Percentiles rank a stretch among this genome's conserved stretches.
Conservation (phyloP, 257 asterid genomes). For the Solanum etuberosum region DNA sequence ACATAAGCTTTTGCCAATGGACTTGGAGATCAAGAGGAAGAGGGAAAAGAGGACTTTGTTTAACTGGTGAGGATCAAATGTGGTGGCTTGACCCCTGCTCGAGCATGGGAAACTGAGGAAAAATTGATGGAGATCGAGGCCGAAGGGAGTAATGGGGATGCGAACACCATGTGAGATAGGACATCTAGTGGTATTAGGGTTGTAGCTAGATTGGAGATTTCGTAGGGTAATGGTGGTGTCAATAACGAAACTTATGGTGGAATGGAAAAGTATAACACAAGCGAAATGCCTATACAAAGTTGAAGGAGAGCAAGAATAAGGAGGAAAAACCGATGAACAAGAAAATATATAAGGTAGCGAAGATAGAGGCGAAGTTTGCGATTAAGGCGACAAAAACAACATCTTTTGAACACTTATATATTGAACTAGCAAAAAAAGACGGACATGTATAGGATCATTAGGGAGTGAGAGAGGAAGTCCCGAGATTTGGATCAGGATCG, state of each 20-base stretch:
- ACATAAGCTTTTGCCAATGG: neutral
- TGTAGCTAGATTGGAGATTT: neutral
- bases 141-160: neutral
- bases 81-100: neutral
- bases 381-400: no score
- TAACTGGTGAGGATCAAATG: neutral
- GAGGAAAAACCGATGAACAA: neutral
- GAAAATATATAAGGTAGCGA: neutral
- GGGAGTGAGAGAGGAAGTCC: neutral
- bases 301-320: neutral
- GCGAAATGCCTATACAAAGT: neutral
- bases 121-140: neutral
- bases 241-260: neutral
- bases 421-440: neutral
- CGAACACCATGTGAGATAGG: neutral
- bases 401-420: no score
- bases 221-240: neutral
- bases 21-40: neutral
- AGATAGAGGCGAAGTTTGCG: neutral
- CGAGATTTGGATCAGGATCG: neutral
- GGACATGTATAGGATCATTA: neutral
- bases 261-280: neutral
- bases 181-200: neutral
- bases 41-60: neutral
- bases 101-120: neutral